Evolutionary conservation across 371 early-diverging fungal species (phyloP), one percentile per base, ranked within the genome.

Genomic region (Mycotypha africana): DNA sequence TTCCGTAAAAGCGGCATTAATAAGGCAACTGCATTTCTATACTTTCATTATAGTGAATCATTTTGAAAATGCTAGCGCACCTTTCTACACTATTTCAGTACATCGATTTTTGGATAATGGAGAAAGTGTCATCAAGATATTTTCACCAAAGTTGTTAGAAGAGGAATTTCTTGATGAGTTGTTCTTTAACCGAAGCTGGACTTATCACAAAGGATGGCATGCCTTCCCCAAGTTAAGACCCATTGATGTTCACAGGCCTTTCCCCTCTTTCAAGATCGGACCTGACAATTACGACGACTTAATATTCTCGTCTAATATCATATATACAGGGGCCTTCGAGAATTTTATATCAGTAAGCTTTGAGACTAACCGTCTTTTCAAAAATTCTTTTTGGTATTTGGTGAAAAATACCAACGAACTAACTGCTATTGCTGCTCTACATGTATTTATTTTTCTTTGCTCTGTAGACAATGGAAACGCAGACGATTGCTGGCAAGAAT

Each of bases 381-480:
- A n/a, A n/a, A n/a, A 25, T 26, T 14, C 28, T 36, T 22, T 45
- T 24, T 10, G 34, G 2, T 6, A 9, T 9, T n/a, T n/a, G n/a
- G n/a, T n/a, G n/a, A n/a, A n/a, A n/a, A n/a, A n/a, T n/a, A n/a
- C n/a, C n/a, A n/a, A n/a, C n/a, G n/a, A n/a, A n/a, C n/a, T n/a
- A 3, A 16, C 2, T 3, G n/a, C 10, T 24, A 20, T 19, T 19
- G 12, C 6, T 28, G 30, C 30, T 12, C 8, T 12, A 28, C 6
- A 12, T 28, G 6, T 28, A 28, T 28, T 28, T 28, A 28, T 12
- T 28, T 8, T 6, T 28, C 28, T 28, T 28, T 28, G 11, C 28
- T 28, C 5, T n/a, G 4, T 61, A 78, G 75, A 81, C 84, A 10
- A 84, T 84, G 84, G 84, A 84, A 53, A 84, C 82, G 1, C 78